Evolutionary conservation across 768 basidiomycete genomes (phyloP).

Genomic region (Pisolithus albus): DNA sequence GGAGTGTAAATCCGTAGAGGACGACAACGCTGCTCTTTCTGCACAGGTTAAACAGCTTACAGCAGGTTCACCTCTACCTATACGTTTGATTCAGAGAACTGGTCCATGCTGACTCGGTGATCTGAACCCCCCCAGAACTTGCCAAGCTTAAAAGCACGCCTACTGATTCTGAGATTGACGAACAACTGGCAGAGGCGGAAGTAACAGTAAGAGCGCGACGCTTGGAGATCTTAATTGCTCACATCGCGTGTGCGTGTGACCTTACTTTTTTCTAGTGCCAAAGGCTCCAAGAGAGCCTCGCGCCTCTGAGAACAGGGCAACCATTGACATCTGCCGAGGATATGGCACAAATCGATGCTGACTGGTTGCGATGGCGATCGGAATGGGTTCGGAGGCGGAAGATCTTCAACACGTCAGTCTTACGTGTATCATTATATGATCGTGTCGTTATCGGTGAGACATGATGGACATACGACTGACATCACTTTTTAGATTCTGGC

Average conservation of each 20-base stretch:
- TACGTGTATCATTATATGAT: background rate
- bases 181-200: conserved; percentile 44
- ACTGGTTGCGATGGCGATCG: conserved; percentile 74
- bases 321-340: conserved; percentile 68
- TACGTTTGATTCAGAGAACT: background rate
- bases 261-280: conserved; percentile 36
- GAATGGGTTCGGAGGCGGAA: conserved; percentile 78
- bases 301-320: conserved; percentile 57
- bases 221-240: conserved; percentile 8
- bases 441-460: background rate
- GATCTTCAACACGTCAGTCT: conserved; percentile 42
- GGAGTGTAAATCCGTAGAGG: conserved; percentile 51
- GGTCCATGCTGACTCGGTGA: background rate
- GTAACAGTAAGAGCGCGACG: conserved; percentile 39
- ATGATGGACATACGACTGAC: background rate
- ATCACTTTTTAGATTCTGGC: conserved; percentile 58
- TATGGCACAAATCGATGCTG: conserved; percentile 56
- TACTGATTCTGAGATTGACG: conserved; percentile 60
- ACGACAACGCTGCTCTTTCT: conserved; percentile 48
- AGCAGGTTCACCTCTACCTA: conserved; percentile 14
- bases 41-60: conserved; percentile 44
- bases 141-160: conserved; percentile 55
- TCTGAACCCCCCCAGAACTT: conserved; percentile 47
- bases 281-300: conserved; percentile 43
- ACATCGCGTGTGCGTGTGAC: background rate